phyloP scores from a whole-genome alignment of 2,329 filamentous ascomycete species.

The Aspergillus proliferans region DNA sequence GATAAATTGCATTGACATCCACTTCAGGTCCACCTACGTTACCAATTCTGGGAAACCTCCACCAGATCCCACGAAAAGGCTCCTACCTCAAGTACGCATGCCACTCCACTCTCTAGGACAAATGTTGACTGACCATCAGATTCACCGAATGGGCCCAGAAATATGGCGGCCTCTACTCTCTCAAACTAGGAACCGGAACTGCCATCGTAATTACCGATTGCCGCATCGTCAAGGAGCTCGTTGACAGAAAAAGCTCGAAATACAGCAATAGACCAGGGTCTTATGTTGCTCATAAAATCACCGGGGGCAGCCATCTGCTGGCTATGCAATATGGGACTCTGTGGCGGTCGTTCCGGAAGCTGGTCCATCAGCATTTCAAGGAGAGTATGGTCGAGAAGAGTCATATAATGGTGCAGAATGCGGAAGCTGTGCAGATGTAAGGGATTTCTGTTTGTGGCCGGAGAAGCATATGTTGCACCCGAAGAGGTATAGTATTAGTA shows the following conservation, averaged over 20 bases:
- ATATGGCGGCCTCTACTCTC: conserved; percentile 40
- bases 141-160: conserved; percentile 41
- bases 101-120: background rate
- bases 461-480: conserved; percentile 42
- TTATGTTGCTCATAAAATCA: conserved; percentile 40
- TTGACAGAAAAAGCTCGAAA: conserved; percentile 42
- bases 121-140: conserved; percentile 19
- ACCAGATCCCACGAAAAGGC: conserved; percentile 31
- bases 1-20: background rate
- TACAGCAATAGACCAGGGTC: conserved; percentile 40
- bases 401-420: conserved; percentile 40
- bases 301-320: conserved; percentile 42
- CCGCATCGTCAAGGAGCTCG: conserved; percentile 35
- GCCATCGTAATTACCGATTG: conserved; percentile 39
- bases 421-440: conserved; percentile 44
- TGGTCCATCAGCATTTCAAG: conserved; percentile 42
- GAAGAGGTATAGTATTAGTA: conserved; percentile 44
- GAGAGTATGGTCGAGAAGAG: conserved; percentile 40
- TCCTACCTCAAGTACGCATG: conserved; percentile 18
- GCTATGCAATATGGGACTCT: conserved; percentile 42
- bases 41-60: conserved; percentile 29
- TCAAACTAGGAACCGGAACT: conserved; percentile 40
- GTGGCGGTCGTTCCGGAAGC: conserved; percentile 43
- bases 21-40: background rate
- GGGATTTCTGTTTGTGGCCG: conserved; percentile 33